Percentiles rank a stretch among this genome's conserved stretches.
Evolutionary conservation across 352 stramenopile genomes (phyloP).

Genomic region (Hyaloperonospora brassicae): DNA sequence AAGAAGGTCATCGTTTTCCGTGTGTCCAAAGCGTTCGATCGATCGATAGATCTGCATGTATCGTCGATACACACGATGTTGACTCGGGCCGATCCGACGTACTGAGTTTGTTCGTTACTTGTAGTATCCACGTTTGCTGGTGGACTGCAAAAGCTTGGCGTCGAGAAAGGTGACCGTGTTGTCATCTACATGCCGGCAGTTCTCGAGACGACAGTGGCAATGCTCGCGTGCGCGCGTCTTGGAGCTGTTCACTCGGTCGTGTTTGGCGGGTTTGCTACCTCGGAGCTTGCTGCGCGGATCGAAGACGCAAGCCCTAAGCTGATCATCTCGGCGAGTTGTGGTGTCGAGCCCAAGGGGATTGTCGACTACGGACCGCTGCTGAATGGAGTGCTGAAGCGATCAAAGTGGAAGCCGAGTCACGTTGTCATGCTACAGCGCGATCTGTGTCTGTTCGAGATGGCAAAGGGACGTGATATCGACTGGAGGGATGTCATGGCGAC

Average conservation of each 20-base stretch:
- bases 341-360: slow-evolving; percentile 62
- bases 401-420: slow-evolving; percentile 43
- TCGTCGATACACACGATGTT: background rate
- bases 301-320: slow-evolving; percentile 74
- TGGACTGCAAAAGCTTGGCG: slow-evolving; percentile 46
- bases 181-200: slow-evolving; percentile 98
- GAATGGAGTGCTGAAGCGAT: slow-evolving; percentile 59
- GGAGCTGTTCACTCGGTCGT: slow-evolving; percentile 91
- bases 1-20: slow-evolving; percentile 43
- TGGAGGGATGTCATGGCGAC: slow-evolving; percentile 48
- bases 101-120: slow-evolving; percentile 2
- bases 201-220: slow-evolving; percentile 90
- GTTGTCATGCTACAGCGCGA: slow-evolving; percentile 71
- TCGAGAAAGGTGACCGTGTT: slow-evolving; percentile 87
- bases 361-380: slow-evolving; percentile 73
- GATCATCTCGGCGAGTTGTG: slow-evolving; percentile 63
- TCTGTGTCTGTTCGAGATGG: slow-evolving; percentile 37
- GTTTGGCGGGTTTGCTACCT: slow-evolving; percentile 83
- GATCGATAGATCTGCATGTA: background rate
- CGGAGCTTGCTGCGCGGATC: slow-evolving; percentile 80
- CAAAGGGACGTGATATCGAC: slow-evolving; percentile 37
- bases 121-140: slow-evolving; percentile 57
- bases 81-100: background rate
- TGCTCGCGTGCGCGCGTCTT: slow-evolving; percentile 95
- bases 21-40: no score